phyloP scores from a whole-genome alignment of 192 early-diverging fungal genomes.

The Coemansia erecta region DNA sequence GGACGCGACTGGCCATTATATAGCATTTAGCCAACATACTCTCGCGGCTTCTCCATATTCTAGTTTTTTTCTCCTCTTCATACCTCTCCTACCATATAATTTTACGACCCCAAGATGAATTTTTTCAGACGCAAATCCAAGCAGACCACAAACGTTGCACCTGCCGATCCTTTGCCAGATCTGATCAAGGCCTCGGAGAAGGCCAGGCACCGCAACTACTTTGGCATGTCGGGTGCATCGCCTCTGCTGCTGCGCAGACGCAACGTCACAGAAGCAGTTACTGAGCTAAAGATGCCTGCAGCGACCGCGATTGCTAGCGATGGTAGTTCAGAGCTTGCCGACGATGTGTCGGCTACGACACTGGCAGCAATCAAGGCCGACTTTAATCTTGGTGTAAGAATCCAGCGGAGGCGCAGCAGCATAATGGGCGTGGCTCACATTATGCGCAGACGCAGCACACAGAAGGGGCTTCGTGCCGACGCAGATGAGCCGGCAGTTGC shows the following conservation, averaged over 20 bases:
- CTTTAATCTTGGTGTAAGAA: too few species aligned
- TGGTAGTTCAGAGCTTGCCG: not conserved
- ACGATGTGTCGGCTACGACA: not conserved
- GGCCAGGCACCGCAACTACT: constrained; percentile 36
- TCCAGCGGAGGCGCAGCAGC: constrained; percentile 36
- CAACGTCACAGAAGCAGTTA: constrained; percentile 7
- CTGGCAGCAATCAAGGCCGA: too few species aligned
- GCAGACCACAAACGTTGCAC: constrained; percentile 12
- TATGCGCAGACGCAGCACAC: constrained; percentile 21
- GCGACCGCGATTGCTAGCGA: not conserved
- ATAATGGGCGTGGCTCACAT: constrained; percentile 40
- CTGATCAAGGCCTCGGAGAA: constrained; percentile 1
- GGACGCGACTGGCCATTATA: too few species aligned
- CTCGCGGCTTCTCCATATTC: not conserved
- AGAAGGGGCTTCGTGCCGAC: not conserved
- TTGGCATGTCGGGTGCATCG: constrained; percentile 21
- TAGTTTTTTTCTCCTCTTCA: constrained; percentile 5
- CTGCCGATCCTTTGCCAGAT: not conserved
- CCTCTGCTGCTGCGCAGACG: constrained; percentile 15
- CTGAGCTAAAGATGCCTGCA: not conserved
- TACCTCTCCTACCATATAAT: not conserved
- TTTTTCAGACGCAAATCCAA: constrained; percentile 31
- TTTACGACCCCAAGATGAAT: constrained; percentile 20
- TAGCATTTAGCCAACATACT: not conserved
- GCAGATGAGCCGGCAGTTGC: not conserved